Base-by-base conservation (phyloP, 257 asterid species). In the Scutellaria galericulata region DNA sequence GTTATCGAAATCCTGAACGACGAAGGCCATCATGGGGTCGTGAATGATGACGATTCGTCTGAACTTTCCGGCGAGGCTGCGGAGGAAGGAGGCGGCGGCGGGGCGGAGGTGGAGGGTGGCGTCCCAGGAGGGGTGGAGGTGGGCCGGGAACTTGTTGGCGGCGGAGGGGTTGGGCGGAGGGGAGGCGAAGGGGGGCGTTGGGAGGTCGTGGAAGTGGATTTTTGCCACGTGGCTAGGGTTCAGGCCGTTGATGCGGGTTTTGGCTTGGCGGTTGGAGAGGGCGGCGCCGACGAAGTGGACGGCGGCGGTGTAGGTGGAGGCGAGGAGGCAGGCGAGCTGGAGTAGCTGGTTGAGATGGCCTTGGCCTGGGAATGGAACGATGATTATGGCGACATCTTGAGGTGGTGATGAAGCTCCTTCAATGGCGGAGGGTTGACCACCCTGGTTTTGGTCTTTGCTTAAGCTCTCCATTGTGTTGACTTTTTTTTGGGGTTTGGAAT, bases 341-440 rank as follows among this genome's bases (percentile, higher is more conserved):
- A 86, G 83, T 20, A 83, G 78, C 69, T 83, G 88, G 24, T 87
- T 85, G 40, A 83, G 86, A 77, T 82, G 86, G 54, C 84, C 80
- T 53, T 79, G 86, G 0, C 80, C 83, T 27, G 81, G 83, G 10
- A 82, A 51, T 2, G 83, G 82, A 48, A 82, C 86, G 11, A 57
- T 56, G 3, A 80, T 10, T 6, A 75, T 71, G 1, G 75, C 77
- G 2, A 78, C n/a, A 37, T 64, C 20, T 11, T 39, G 31, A 18
- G 35, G 13, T 44, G 37, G 42, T 48, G 58, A 6, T 67, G 24
- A n/a, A 42, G 62, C 3, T 61, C 2, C 50, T 10, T 15, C 66
- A 15, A 61, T 61, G 31, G 3, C 9, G 70, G 42, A 7, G 37
- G 64, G 64, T 40, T 63, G 55, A 31, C 37, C 37, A 4, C 37